phyloP scores from a whole-genome alignment of 371 early-diverging fungal species.

The Apophysomyces sp. region DNA sequence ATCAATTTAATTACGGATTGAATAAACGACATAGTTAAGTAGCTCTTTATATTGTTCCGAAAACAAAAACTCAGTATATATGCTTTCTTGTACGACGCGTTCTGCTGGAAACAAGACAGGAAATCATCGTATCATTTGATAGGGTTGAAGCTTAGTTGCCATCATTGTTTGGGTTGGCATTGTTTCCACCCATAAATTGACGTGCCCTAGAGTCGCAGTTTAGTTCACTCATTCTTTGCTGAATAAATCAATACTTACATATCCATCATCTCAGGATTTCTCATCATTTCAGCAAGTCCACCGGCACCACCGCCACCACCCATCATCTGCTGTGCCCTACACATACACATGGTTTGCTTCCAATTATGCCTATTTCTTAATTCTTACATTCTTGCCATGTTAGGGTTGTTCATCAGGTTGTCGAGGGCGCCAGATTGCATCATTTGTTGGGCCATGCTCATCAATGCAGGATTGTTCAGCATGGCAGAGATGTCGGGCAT shows the following conservation, averaged over 20 bases:
- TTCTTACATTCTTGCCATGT: constrained; percentile 74
- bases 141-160: not conserved
- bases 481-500: constrained; percentile 62
- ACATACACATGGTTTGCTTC: constrained; percentile 5
- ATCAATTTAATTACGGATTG: too few species aligned
- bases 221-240: not conserved
- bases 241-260: constrained; percentile 49
- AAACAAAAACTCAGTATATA: too few species aligned
- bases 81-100: too few species aligned
- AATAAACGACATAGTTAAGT: too few species aligned
- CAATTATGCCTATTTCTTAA: not conserved
- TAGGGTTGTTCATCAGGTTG: constrained; percentile 88
- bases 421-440: constrained; percentile 89
- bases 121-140: not conserved
- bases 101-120: too few species aligned
- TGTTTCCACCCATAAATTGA: constrained; percentile 61
- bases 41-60: too few species aligned
- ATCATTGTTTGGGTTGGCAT: constrained; percentile 16
- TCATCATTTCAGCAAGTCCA: constrained; percentile 71
- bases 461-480: constrained; percentile 89
- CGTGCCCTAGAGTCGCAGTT: constrained; percentile 55
- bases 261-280: constrained; percentile 73
- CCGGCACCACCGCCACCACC: constrained; percentile 51
- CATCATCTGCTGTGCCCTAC: constrained; percentile 81
- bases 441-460: constrained; percentile 94